phyloP scores from a whole-genome alignment of 352 stramenopile species.

The Globisporangium megalacanthum region DNA sequence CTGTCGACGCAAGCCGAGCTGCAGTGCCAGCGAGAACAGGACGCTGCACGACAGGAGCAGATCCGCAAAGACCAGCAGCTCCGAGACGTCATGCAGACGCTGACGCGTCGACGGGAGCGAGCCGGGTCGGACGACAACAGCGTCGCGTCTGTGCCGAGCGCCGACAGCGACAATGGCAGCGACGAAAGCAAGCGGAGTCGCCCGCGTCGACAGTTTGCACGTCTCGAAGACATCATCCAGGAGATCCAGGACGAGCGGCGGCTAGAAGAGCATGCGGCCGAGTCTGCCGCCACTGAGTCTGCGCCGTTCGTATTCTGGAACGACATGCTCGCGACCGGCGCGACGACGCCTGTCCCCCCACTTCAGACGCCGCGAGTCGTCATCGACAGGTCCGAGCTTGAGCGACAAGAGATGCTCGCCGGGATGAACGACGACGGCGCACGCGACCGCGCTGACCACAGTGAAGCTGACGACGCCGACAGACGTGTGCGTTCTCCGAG shows the following conservation, averaged over 20 bases:
- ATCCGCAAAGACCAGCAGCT: conserved; percentile 15
- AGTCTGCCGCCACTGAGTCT: neutral
- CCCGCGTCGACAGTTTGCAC: neutral
- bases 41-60: conserved; percentile 3
- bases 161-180: neutral
- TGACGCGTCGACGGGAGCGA: conserved; percentile 7
- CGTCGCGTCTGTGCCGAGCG: neutral
- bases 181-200: neutral
- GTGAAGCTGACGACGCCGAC: conserved; percentile 10
- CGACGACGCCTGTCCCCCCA: neutral
- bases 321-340: conserved; percentile 12
- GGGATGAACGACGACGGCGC: conserved; percentile 3
- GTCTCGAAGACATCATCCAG: conserved; percentile 45
- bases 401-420: neutral
- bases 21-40: conserved; percentile 2
- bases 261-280: neutral
- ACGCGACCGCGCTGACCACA: conserved; percentile 3
- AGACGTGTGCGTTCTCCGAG: conserved; percentile 36
- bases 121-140: conserved; percentile 2
- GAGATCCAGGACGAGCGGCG: conserved; percentile 29
- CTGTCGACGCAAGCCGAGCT: conserved; percentile 4
- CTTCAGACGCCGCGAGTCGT: neutral
- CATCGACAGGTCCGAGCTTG: conserved; percentile 13
- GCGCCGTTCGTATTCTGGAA: conserved; percentile 1
- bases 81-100: conserved; percentile 23